Evolutionary conservation across 345 rosid species (phyloP).

Genomic region (Eucalyptus tenuipes): DNA sequence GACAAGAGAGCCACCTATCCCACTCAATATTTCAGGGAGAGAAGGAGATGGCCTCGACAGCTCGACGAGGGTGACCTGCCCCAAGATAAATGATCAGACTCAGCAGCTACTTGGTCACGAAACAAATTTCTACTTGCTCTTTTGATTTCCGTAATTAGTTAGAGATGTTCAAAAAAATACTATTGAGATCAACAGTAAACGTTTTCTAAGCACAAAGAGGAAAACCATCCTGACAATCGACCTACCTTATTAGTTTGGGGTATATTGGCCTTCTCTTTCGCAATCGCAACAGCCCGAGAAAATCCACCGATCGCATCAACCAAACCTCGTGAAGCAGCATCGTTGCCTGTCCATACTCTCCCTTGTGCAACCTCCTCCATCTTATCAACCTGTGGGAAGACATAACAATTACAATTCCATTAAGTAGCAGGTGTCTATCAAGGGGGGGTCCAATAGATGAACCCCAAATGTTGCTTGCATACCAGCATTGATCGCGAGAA

Average conservation of each 20-base stretch:
- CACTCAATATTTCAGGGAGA: slow-evolving; percentile 60
- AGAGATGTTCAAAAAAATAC: background rate
- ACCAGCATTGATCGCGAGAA: slow-evolving; percentile 83
- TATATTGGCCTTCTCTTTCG: slow-evolving; percentile 68
- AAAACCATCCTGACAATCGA: background rate
- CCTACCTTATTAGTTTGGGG: slow-evolving; percentile 51
- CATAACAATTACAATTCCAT: background rate
- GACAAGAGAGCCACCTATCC: slow-evolving; percentile 48
- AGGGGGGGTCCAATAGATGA: background rate
- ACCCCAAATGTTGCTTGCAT: background rate
- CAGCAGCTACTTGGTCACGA: background rate
- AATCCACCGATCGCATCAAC: slow-evolving; percentile 86
- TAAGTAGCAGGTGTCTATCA: background rate
- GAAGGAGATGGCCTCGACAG: slow-evolving; percentile 63
- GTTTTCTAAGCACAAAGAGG: background rate
- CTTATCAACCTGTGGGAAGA: slow-evolving; percentile 43
- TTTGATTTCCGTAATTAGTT: background rate
- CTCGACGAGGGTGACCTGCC: slow-evolving; percentile 75
- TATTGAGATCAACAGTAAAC: background rate
- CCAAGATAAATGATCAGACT: background rate
- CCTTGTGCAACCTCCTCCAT: slow-evolving; percentile 99
- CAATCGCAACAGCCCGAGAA: slow-evolving; percentile 83
- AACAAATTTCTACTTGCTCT: background rate
- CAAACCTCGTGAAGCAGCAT: slow-evolving; percentile 71
- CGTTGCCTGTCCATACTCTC: slow-evolving; percentile 95